Evolutionary conservation across 1,284 basidiomycete species (phyloP), one percentile per base, ranked within the genome.

Genomic region (Rhodotorula mucilaginosa): DNA sequence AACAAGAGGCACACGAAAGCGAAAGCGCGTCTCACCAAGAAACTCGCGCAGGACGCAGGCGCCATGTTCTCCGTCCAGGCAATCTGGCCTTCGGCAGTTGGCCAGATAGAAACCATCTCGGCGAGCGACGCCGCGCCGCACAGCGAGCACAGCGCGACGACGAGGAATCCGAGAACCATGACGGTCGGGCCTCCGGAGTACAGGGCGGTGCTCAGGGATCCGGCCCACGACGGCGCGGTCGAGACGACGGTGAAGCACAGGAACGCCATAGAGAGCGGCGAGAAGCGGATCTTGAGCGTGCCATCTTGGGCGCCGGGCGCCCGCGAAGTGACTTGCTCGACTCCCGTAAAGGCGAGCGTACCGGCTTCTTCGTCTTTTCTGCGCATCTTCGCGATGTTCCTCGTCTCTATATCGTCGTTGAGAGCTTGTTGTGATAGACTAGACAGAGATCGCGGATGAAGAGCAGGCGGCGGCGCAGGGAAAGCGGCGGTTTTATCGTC

Each of bases 51-150:
- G 7, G 18, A 10, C 26, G 8, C 13, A 3, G 65, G 65, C 19
- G 65, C 65, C 8, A 67, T 59, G 16, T 54, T 12, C 51, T 44
- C 39, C 15, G 65, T 29, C 65, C 65, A 67, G 13, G 29, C 29
- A 7, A 67, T 67, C 59, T 67, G 65, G 15, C 65, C 65, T 6
- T 61, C 65, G 1, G 65, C 65, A 15, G 51, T 54, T 1, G 65
- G 65, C 49, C 44, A 61, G 31, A 67, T 61, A 4, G 48, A 52
- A 10, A 52, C 34, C 51, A 67, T 26, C 52, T 67, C 65, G 19
- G 34, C 65, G 44, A 67, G 51, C 10, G 65, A 67, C 47, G 58
- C 67, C 5, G 67, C 61, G 13, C 57, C 67, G 46, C 56, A 54
- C 1, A 62, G 39, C 23, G 58, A 47, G 47, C 26, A n/a, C 13